Evolutionary conservation across 2,329 filamentous ascomycete genomes (phyloP), one percentile per base, ranked within the genome.

Genomic region (Thelonectria olida): DNA sequence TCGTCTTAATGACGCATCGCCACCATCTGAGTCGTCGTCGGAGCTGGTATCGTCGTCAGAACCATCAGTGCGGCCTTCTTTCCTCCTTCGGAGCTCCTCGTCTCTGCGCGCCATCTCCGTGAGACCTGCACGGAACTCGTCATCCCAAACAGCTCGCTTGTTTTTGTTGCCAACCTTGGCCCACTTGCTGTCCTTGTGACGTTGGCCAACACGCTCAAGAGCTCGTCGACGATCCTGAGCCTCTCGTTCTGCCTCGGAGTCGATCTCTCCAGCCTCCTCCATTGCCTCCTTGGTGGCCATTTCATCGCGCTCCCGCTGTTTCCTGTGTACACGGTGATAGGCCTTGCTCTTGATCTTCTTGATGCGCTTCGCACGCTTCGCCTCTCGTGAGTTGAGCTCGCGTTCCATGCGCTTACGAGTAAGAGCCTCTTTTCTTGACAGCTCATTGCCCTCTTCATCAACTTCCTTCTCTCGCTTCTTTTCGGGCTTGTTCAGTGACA

Each of bases 321-420:
- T 97, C 36, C 95, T 89, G 78, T 98, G 95, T 13, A 98, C 90
- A 44, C 94, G 90, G 56, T 95, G 92, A 75, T 97, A 99, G 0
- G 93, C 88, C 77, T 97, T 99, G 75, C 92, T 96, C 84, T 99
- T 99, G 81, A 99, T 99, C 82, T 98, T 98, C 81, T 97, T 97
- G 79, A 99, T 93, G 22, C 96, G 90, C 79, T 94, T 96, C 7
- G 93, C 88, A 58, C 93, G 90, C 42, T 93, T 90, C 72, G 96
- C 91, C 78, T 98, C 95, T 10, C 94, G 87, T 70, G 96, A 97
- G 66, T 95, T 85, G 7, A 97, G 80, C 71, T 98, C 95, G 67
- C 96, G 86, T 65, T 92, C 89, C 75, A 89, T 89, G 12, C 96
- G 89, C 58, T 95, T 85, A 72, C 94, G 88, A 48, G 90, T 88